Base-by-base conservation (phyloP, 768 basidiomycete species). In the Suillus subalutaceus region DNA sequence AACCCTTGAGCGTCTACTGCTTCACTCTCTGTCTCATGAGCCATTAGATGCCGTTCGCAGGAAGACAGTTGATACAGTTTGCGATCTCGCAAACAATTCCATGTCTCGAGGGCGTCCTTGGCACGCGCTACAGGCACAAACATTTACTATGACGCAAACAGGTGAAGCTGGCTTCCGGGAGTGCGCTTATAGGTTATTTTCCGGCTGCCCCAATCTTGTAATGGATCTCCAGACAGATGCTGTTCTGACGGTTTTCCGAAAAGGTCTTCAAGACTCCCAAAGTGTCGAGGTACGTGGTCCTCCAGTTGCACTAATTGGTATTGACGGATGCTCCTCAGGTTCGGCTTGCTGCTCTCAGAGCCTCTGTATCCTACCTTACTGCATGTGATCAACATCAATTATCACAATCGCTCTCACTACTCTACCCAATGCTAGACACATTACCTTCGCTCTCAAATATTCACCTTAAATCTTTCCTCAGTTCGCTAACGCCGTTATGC, bases 31-130 rank as follows among this genome's bases (percentile, higher is more conserved):
- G 30, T 79, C 84, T 0, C 85, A 89, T 63, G 92, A 94, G 70
- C 81, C 81, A 0, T 76, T 83, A 5, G 72, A 81, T 18, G 75
- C 80, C n/a, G 91, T 93, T 15, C 81, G 91, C 18, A 83, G 85
- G 20, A 92, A 91, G 75, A 82, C 86, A 3, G 89, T 90, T 16
- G 92, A 94, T 71, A 90, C 92, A 2, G 83, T 90, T 30, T 88
- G 86, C 66, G 93, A 94, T 70, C 78, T 94, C 37, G 89, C 92
- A 7, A 90, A 89, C 64, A 86, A 90, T 65, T 86, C 86, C 13
- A 92, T 94, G 90, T 73, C 76, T 18, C 84, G 91, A 2, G 93
- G 92, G 1, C 77, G 91, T 10, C 92, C 91, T 3, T 94, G 92
- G 92, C 91, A 92, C 72, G 89, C 89, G 2, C 80, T 94, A 1